These are phyloP conservation scores for Papilionanthe hybrid DNA, from an alignment of 116 monocot genomes.

Conservation along the genomic window DNA sequence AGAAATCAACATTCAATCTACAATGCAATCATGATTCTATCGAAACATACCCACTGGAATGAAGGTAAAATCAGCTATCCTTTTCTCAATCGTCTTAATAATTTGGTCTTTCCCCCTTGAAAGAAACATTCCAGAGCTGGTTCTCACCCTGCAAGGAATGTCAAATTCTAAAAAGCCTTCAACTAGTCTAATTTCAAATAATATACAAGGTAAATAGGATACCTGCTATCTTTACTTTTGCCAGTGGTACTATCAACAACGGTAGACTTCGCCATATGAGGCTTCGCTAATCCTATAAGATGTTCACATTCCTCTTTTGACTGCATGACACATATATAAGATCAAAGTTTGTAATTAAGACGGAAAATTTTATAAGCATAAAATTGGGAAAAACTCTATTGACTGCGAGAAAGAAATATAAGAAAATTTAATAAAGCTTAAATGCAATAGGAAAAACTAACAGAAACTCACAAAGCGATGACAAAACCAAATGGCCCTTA, in stretches of 20 bases:
- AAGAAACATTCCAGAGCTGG: slow-evolving; percentile 65
- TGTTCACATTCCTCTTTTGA: slow-evolving; percentile 75
- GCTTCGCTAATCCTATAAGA: slow-evolving; percentile 52
- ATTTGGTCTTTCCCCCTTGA: slow-evolving; percentile 52
- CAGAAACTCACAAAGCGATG: too few relatives aligned
- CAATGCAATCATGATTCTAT: background rate
- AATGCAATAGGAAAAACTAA: slow-evolving; percentile 1
- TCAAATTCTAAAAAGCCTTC: slow-evolving; percentile 1
- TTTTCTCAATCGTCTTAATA: slow-evolving; percentile 55
- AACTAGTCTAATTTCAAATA: slow-evolving; percentile 1
- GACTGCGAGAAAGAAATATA: slow-evolving; percentile 26
- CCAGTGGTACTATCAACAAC: slow-evolving; percentile 68
- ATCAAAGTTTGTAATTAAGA: background rate
- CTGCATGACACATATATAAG: slow-evolving; percentile 16
- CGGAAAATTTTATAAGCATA: background rate
- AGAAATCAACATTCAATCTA: background rate
- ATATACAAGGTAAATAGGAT: slow-evolving; percentile 4
- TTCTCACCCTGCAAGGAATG: slow-evolving; percentile 42
- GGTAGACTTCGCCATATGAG: slow-evolving; percentile 60
- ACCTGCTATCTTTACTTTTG: slow-evolving; percentile 69
- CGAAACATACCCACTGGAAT: slow-evolving; percentile 52
- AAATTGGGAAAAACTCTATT: slow-evolving; percentile 29
- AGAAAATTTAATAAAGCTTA: background rate
- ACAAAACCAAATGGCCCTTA: background rate
- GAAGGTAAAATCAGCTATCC: slow-evolving; percentile 65